phyloP scores from a whole-genome alignment of 768 basidiomycete genomes.

The Gloeophyllum trabeum region DNA sequence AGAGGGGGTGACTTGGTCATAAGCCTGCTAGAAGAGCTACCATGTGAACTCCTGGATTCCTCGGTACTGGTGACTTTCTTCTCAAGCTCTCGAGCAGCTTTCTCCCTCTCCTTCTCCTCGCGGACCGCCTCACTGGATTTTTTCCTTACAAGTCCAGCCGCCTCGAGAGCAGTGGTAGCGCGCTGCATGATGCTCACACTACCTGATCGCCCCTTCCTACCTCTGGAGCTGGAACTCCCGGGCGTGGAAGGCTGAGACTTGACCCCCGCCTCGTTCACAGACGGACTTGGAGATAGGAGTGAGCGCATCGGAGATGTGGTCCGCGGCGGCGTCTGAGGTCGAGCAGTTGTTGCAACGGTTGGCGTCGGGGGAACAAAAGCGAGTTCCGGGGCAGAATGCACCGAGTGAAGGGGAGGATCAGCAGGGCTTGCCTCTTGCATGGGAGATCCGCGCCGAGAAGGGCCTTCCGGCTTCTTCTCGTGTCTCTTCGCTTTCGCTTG shows the following conservation, averaged over 20 bases:
- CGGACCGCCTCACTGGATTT: constrained; percentile 67
- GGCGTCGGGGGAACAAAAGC: constrained; percentile 74
- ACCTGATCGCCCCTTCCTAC: constrained; percentile 55
- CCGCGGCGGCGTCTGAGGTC: constrained; percentile 44
- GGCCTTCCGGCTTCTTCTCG: constrained; percentile 1
- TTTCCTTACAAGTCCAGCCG: constrained; percentile 74
- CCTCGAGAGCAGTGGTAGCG: constrained; percentile 84
- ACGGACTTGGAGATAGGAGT: constrained; percentile 43
- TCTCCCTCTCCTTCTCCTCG: constrained; percentile 42
- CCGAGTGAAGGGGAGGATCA: constrained; percentile 17
- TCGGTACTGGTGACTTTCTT: constrained; percentile 31
- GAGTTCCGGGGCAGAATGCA: constrained; percentile 44
- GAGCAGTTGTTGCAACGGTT: constrained; percentile 28
- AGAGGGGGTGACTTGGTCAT: constrained; percentile 62
- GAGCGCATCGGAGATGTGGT: constrained; percentile 22
- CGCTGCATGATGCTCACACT: constrained; percentile 96
- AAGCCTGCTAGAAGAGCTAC: constrained; percentile 45
- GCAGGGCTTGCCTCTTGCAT: constrained; percentile 8
- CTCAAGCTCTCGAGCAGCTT: constrained; percentile 28
- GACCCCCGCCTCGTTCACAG: constrained; percentile 33
- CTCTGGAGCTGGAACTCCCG: constrained; percentile 40
- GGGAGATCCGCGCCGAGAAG: too few species aligned
- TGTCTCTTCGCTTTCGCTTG: constrained; percentile 2
- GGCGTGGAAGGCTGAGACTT: constrained; percentile 67
- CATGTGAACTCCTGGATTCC: constrained; percentile 57